phyloP scores from a whole-genome alignment of 129 eudicot genomes.

The Flaveria brownii region DNA sequence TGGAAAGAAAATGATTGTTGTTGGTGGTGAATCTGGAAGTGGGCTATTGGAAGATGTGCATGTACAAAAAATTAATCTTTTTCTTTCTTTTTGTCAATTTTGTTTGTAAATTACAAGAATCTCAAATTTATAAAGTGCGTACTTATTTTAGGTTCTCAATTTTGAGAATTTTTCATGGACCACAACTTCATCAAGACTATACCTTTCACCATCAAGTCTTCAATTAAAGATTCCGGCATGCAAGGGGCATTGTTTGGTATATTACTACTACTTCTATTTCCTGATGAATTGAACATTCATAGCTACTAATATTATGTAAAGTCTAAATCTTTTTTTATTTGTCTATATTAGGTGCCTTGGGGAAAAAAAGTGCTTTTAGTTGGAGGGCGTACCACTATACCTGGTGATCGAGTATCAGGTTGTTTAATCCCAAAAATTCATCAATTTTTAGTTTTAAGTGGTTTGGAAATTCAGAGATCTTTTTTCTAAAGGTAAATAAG shows the following conservation, averaged over 20 bases:
- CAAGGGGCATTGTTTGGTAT: slow-evolving; percentile 95
- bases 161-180: slow-evolving; percentile 85
- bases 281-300: background rate
- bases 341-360: slow-evolving; percentile 70
- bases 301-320: background rate
- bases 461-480: background rate
- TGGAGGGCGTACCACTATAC: slow-evolving; percentile 87
- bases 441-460: background rate
- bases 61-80: slow-evolving; percentile 37
- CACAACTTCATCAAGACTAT: slow-evolving; percentile 81
- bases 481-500: background rate
- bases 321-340: slow-evolving; percentile 6
- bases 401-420: slow-evolving; percentile 88
- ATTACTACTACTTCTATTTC: slow-evolving; percentile 11
- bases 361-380: slow-evolving; percentile 86
- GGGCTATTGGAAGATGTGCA: slow-evolving; percentile 90
- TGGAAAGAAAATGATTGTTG: slow-evolving; percentile 96
- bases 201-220: slow-evolving; percentile 92
- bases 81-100: background rate
- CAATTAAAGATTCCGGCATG: slow-evolving; percentile 94
- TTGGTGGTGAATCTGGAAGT: slow-evolving; percentile 91
- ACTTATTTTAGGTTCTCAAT: slow-evolving; percentile 65
- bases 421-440: slow-evolving; percentile 12
- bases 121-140: background rate
- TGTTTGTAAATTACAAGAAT: slow-evolving; percentile 6